Evolutionary conservation across 164 flowering plant genomes (phyloP).

Genomic region (Aristolochia californica): DNA sequence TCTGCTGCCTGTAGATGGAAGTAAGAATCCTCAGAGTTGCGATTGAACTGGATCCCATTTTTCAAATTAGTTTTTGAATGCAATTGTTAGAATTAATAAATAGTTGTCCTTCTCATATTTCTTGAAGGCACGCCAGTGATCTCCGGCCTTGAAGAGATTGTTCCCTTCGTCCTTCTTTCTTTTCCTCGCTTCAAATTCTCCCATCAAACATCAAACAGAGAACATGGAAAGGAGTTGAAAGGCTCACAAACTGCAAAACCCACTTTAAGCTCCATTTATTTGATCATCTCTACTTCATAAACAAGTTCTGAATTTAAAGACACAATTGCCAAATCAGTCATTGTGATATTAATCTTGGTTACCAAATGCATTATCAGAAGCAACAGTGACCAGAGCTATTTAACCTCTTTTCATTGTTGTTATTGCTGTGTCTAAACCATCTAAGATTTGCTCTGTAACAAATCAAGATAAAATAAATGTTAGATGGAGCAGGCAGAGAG

Average conservation of each 20-base stretch:
- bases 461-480: neutral
- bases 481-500: neutral
- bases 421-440: slow-evolving; percentile 39
- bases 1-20: slow-evolving; percentile 40
- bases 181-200: slow-evolving; percentile 37
- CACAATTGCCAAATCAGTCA: slow-evolving; percentile 4
- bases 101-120: slow-evolving; percentile 35
- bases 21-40: neutral
- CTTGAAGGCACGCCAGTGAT: slow-evolving; percentile 32
- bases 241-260: too few species aligned
- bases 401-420: slow-evolving; percentile 52
- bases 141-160: slow-evolving; percentile 33
- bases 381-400: slow-evolving; percentile 23
- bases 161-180: slow-evolving; percentile 44
- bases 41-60: too few species aligned
- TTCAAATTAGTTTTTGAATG: too few species aligned
- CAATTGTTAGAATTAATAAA: neutral
- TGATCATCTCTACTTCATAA: slow-evolving; percentile 38
- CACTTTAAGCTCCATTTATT: slow-evolving; percentile 37
- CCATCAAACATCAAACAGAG: neutral
- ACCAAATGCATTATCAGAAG: slow-evolving; percentile 12
- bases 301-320: slow-evolving; percentile 12
- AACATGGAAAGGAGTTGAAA: neutral
- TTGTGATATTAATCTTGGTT: slow-evolving; percentile 6
- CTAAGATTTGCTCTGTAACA: slow-evolving; percentile 35